Percentiles rank a stretch among this genome's conserved stretches.
These are phyloP conservation scores for Exophiala phaeomuriformis DNA, from an alignment of 2,329 filamentous ascomycete species.

Conservation along the genomic window DNA sequence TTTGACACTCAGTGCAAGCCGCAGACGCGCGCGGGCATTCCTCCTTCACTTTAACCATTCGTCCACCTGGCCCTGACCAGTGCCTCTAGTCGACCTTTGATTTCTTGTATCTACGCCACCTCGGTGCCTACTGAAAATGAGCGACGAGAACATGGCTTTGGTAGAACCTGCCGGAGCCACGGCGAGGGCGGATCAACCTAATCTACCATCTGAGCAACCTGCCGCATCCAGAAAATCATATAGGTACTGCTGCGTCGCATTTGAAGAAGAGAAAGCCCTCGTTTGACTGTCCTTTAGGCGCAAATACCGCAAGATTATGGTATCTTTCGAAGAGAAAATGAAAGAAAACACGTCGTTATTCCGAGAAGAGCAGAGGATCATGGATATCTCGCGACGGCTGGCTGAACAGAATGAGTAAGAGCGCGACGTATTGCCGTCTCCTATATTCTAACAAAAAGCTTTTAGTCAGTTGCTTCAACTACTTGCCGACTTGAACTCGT, in stretches of 20 bases:
- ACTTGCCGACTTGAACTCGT: slow-evolving; percentile 82
- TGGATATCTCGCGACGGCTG: slow-evolving; percentile 71
- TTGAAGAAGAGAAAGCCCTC: neutral
- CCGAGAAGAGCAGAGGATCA: slow-evolving; percentile 71
- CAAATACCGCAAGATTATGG: slow-evolving; percentile 85
- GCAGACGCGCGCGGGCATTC: neutral
- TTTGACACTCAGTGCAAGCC: neutral
- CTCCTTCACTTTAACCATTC: neutral
- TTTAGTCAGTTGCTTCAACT: slow-evolving; percentile 78
- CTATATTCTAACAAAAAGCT: slow-evolving; percentile 14
- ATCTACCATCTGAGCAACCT: slow-evolving; percentile 7
- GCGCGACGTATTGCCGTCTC: neutral
- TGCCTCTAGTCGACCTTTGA: neutral
- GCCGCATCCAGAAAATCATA: slow-evolving; percentile 21
- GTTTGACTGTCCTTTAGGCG: slow-evolving; percentile 43
- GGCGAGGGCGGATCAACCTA: slow-evolving; percentile 6
- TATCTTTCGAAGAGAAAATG: slow-evolving; percentile 72
- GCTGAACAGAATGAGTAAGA: slow-evolving; percentile 87
- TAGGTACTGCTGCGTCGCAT: slow-evolving; percentile 3
- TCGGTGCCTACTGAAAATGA: neutral
- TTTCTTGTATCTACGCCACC: neutral
- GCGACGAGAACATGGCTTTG: slow-evolving; percentile 7
- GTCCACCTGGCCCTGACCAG: neutral
- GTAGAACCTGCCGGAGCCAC: slow-evolving; percentile 7
- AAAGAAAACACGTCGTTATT: slow-evolving; percentile 59